Evolutionary conservation across 2,329 filamentous ascomycete genomes (phyloP).

Genomic region (Paramyrothecium roridum): DNA sequence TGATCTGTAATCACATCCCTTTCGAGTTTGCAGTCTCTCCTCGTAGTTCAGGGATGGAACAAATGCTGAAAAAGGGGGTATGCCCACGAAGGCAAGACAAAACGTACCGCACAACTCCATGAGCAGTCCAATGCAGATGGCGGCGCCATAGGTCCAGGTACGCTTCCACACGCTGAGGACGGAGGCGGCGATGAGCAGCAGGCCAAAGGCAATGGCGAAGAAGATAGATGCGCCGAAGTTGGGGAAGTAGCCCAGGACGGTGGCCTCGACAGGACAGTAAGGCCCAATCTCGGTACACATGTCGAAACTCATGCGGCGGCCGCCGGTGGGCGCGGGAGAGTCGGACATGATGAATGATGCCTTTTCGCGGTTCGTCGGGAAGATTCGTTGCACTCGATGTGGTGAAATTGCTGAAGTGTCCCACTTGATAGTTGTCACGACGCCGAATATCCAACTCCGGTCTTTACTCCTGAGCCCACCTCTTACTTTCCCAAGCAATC

Average conservation of each 20-base stretch:
- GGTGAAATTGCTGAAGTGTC: no score
- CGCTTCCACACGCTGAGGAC: constrained; percentile 43
- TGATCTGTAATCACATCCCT: background rate
- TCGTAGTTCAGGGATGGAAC: background rate
- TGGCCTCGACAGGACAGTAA: constrained; percentile 47
- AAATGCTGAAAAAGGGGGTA: no score
- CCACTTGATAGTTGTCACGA: no score
- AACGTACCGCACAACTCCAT: constrained; percentile 48
- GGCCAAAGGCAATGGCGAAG: constrained; percentile 46
- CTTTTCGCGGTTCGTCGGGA: no score
- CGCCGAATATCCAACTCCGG: no score
- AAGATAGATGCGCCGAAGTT: constrained; percentile 54
- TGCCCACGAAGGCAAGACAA: no score
- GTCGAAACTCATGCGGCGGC: constrained; percentile 16
- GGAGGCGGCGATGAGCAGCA: constrained; percentile 38
- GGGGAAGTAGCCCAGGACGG: constrained; percentile 55
- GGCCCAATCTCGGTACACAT: constrained; percentile 31
- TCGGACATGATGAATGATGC: constrained; percentile 1
- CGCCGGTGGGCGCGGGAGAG: constrained; percentile 8
- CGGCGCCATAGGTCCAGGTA: constrained; percentile 53
- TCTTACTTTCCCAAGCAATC: background rate
- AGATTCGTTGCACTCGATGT: no score
- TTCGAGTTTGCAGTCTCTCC: background rate
- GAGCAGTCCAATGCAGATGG: constrained; percentile 45
- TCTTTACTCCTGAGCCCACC: no score